Evolutionary conservation across 768 basidiomycete species (phyloP).

Genomic region (Filobasidium wieringae): DNA sequence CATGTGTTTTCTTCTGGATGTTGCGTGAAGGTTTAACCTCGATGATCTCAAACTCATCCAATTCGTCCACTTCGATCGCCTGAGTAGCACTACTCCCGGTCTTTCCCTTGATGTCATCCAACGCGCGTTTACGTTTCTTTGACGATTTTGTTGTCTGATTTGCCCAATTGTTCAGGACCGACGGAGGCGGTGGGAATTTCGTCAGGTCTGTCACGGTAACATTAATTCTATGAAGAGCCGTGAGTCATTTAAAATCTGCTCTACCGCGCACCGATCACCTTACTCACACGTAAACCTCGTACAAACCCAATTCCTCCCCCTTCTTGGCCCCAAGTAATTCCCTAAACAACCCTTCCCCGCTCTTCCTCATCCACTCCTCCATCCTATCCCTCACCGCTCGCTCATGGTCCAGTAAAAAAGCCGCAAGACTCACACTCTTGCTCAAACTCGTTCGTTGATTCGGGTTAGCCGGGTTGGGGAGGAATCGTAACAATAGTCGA

Average conservation of each 20-base stretch:
- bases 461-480: constrained; percentile 2
- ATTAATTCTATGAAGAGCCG: constrained; percentile 5
- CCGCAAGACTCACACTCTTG: constrained; percentile 2
- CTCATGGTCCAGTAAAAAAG: constrained; percentile 6
- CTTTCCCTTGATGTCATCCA: neutral
- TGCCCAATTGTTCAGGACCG: neutral
- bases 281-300: constrained; percentile 14
- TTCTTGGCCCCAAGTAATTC: constrained; percentile 1
- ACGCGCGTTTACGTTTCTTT: neutral
- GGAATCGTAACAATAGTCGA: constrained; percentile 9
- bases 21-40: neutral
- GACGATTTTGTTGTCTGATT: neutral
- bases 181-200: constrained; percentile 3
- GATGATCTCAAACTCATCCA: neutral
- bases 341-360: neutral
- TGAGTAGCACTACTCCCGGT: neutral
- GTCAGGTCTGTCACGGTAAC: constrained; percentile 3
- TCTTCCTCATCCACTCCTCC: neutral
- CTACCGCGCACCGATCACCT: neutral
- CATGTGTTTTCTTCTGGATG: neutral
- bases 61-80: constrained; percentile 5
- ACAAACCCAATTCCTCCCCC: neutral
- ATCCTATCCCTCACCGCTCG: neutral
- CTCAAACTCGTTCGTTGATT: neutral
- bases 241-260: neutral